Evolutionary conservation across 768 basidiomycete species (phyloP), one percentile per base, ranked within the genome.

Genomic region (Favolaschia claudopus): DNA sequence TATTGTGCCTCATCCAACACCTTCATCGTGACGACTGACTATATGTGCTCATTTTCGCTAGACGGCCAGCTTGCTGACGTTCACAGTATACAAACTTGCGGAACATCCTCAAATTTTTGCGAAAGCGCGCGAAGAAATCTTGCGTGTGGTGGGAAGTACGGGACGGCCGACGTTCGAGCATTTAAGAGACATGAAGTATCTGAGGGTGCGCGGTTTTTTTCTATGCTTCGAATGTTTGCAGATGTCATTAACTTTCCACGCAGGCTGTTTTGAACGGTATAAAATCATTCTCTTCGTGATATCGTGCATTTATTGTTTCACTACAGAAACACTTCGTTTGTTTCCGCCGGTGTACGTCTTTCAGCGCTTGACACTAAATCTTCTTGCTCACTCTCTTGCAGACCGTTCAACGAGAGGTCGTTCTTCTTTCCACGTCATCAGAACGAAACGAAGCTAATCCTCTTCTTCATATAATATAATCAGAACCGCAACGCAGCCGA

Each of bases 1-100:
- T n/a, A n/a, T n/a, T n/a, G n/a, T n/a, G n/a, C n/a, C n/a, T n/a
- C n/a, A n/a, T n/a, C n/a, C n/a, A n/a, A n/a, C n/a, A n/a, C n/a
- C n/a, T 45, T 19, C 25, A 24, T 22, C 43, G 24, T 24, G 43
- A 22, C 13, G 20, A 14, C 24, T 7, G n/a, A n/a, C n/a, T n/a
- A n/a, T n/a, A n/a, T 36, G n/a, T 36, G n/a, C 25, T 10, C 27
- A 8, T 29, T 27, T n/a, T 44, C 25, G 7, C 9, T 27, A 81
- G 82, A 82, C 80, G 20, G 78, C 81, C 8, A 73, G 73, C 27
- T 75, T 75, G 1, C 66, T 85, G 43, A 83, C 77, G 3, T 82
- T 76, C 50, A 71, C 73, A 3, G 63, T 79, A 2, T 85, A 85
- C 67, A 70, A 79, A 61, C 74, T 86, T 33, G 70, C 81, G 20